Evolutionary conservation across 805 yeast species (phyloP).

Genomic region (Metschnikowia shivogae): DNA sequence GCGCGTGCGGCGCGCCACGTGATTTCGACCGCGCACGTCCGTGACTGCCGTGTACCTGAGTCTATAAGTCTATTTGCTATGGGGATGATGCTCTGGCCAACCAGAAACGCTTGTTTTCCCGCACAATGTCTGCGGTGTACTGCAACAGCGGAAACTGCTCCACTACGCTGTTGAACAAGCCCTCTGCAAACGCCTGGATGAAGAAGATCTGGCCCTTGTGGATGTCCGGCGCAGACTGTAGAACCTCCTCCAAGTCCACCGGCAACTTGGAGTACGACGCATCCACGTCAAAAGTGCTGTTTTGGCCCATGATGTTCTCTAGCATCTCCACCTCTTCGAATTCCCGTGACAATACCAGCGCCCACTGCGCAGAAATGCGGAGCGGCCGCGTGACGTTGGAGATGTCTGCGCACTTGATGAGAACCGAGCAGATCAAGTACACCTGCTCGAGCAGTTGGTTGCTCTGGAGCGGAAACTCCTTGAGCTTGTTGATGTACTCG

Average conservation of each 20-base stretch:
- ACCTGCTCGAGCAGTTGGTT: constrained; percentile 21
- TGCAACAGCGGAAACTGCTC: constrained; percentile 56
- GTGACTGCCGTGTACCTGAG: constrained; percentile 2
- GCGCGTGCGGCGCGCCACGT: constrained; percentile 1
- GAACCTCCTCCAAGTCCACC: constrained; percentile 37
- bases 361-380: constrained; percentile 80
- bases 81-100: constrained; percentile 8
- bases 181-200: constrained; percentile 75
- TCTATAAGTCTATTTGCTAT: constrained; percentile 5
- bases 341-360: constrained; percentile 70
- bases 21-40: not conserved
- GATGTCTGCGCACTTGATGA: constrained; percentile 93
- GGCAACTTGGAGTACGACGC: constrained; percentile 37
- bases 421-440: constrained; percentile 55
- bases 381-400: constrained; percentile 87
- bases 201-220: constrained; percentile 78
- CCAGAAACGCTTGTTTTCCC: constrained; percentile 59
- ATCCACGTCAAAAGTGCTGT: constrained; percentile 9
- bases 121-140: constrained; percentile 53
- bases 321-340: constrained; percentile 62
- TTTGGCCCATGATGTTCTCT: constrained; percentile 28
- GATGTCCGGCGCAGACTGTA: constrained; percentile 45
- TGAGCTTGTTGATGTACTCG: constrained; percentile 57
- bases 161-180: constrained; percentile 64
- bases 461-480: constrained; percentile 21